Percentiles rank a stretch among this genome's conserved stretches.
phyloP scores from a whole-genome alignment of 1,284 basidiomycete species.

The Tausonia pullulans region DNA sequence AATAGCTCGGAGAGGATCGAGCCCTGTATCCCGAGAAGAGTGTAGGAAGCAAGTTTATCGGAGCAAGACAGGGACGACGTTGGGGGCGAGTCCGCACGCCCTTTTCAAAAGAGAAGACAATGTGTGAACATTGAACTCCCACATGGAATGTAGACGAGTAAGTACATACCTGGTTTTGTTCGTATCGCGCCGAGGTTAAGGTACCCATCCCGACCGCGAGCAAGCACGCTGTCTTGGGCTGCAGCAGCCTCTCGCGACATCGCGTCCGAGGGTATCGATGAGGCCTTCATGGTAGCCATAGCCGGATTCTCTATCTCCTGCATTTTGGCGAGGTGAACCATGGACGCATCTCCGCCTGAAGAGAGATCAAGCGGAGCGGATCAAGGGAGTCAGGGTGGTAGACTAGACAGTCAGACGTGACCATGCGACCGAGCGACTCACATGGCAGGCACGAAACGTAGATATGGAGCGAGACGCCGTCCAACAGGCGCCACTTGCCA shows the following conservation, averaged over 20 bases:
- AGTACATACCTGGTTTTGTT: constrained; percentile 61
- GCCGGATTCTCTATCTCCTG: constrained; percentile 46
- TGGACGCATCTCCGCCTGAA: constrained; percentile 82
- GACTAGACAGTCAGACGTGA: too few species aligned
- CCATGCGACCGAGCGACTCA: constrained; percentile 33
- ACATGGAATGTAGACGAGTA: not conserved
- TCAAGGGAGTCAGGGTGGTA: constrained; percentile 5
- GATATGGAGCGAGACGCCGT: constrained; percentile 48
- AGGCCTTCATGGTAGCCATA: constrained; percentile 53
- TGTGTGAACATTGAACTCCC: not conserved
- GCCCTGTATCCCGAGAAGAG: constrained; percentile 71
- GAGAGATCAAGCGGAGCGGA: not conserved
- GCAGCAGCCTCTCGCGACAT: too few species aligned
- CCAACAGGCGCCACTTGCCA: constrained; percentile 43
- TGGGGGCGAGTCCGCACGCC: constrained; percentile 64
- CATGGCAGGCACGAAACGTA: constrained; percentile 88
- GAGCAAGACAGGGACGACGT: constrained; percentile 77
- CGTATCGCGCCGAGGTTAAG: constrained; percentile 59
- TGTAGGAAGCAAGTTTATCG: constrained; percentile 81
- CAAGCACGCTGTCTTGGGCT: not conserved
- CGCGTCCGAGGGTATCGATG: constrained; percentile 22
- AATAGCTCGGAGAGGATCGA: constrained; percentile 52
- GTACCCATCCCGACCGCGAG: constrained; percentile 67
- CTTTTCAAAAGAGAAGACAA: constrained; percentile 12
- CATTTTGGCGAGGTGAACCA: constrained; percentile 53